Evolutionary conservation across 192 early-diverging fungal species (phyloP).

Genomic region (Gaertneriomyces sp.): DNA sequence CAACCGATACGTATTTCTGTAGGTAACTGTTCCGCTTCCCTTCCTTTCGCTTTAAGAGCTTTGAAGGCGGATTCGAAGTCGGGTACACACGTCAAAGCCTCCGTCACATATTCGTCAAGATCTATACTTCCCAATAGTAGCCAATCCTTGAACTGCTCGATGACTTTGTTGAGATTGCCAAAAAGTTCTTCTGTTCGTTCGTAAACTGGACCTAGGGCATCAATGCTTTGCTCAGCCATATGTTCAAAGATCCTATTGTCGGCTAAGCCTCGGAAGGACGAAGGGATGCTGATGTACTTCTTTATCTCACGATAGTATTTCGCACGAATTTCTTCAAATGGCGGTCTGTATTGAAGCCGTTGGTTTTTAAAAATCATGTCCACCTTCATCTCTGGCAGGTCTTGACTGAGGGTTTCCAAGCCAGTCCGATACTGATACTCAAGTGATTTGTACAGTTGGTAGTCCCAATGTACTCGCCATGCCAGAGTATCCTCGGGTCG

Average conservation of each 20-base stretch:
- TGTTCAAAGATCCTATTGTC: constrained; percentile 40
- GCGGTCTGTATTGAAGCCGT: constrained; percentile 50
- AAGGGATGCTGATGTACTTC: constrained; percentile 57
- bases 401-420: constrained; percentile 45
- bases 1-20: constrained; percentile 48
- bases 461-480: constrained; percentile 57
- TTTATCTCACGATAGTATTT: constrained; percentile 65
- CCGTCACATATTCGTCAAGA: constrained; percentile 49
- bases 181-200: constrained; percentile 51
- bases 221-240: constrained; percentile 48
- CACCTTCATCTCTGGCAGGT: constrained; percentile 54
- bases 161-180: constrained; percentile 41
- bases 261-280: constrained; percentile 44
- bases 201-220: constrained; percentile 46
- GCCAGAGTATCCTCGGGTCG: constrained; percentile 36
- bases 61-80: constrained; percentile 57
- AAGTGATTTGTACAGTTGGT: constrained; percentile 58
- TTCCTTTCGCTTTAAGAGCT: constrained; percentile 54
- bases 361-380: constrained; percentile 56
- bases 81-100: constrained; percentile 35
- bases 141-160: constrained; percentile 59
- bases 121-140: constrained; percentile 50
- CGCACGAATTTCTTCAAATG: constrained; percentile 59
- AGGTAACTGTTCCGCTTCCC: constrained; percentile 55
- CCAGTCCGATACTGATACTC: constrained; percentile 52